Percentiles rank a stretch among this genome's conserved stretches.
Evolutionary conservation across 768 basidiomycete genomes (phyloP).

Genomic region (Boletus reticulatus): DNA sequence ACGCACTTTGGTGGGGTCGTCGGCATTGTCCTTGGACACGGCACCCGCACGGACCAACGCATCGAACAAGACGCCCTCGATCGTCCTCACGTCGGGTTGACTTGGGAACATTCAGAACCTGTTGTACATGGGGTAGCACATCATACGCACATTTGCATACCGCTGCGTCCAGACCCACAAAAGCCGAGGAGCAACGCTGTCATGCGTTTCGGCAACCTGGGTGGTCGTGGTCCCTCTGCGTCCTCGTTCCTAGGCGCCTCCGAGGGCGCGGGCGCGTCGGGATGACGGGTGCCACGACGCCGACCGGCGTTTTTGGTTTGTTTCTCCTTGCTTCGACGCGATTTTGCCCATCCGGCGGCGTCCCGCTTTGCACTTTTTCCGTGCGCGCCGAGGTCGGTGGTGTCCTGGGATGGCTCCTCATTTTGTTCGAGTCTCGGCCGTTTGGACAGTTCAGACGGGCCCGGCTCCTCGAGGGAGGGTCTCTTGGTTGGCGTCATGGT

Average conservation of each 20-base stretch:
- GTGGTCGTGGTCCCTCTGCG: slow-evolving; percentile 37
- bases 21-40: slow-evolving; percentile 92
- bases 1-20: slow-evolving; percentile 80
- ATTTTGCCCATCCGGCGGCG: slow-evolving; percentile 32
- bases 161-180: slow-evolving; percentile 87
- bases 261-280: slow-evolving; percentile 20
- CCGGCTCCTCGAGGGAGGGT: neutral
- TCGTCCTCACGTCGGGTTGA: slow-evolving; percentile 71
- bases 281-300: slow-evolving; percentile 43
- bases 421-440: slow-evolving; percentile 9
- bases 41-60: slow-evolving; percentile 89
- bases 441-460: slow-evolving; percentile 7
- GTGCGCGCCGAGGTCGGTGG: neutral
- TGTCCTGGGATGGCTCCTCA: too few relatives aligned
- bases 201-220: slow-evolving; percentile 77
- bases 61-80: slow-evolving; percentile 87
- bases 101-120: slow-evolving; percentile 34
- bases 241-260: slow-evolving; percentile 20
- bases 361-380: slow-evolving; percentile 19
- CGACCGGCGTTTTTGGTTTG: slow-evolving; percentile 36
- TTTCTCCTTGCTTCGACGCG: slow-evolving; percentile 37
- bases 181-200: slow-evolving; percentile 86
- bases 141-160: slow-evolving; percentile 90
- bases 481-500: slow-evolving; percentile 6
- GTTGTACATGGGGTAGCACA: too few relatives aligned